These are phyloP conservation scores for Paraphaeosphaeria sporulosa DNA, from an alignment of 2,329 filamentous ascomycete genomes.

Conservation along the genomic window DNA sequence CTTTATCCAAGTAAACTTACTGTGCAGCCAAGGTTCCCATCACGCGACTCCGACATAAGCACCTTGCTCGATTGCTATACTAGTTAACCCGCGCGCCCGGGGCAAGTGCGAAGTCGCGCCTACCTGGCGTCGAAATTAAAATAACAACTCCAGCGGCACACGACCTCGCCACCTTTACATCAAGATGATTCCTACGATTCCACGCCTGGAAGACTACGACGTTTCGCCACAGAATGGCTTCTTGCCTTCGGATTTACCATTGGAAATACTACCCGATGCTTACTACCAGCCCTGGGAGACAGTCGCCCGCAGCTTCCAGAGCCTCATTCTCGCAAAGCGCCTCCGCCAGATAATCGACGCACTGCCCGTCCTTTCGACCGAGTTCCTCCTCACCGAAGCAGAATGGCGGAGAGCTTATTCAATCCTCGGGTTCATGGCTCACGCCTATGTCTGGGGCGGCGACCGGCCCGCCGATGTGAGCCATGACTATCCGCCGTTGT, in stretches of 20 bases:
- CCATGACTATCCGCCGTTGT: conserved; percentile 8
- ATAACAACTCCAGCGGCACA: conserved; percentile 1
- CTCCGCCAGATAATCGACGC: conserved; percentile 80
- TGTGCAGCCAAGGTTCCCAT: neutral
- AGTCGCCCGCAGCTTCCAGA: conserved; percentile 83
- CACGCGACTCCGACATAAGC: conserved; percentile 16
- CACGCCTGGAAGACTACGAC: conserved; percentile 75
- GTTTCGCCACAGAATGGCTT: conserved; percentile 84
- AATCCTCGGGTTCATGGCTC: conserved; percentile 78
- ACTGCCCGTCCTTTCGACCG: conserved; percentile 83
- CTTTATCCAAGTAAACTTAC: conserved; percentile 8
- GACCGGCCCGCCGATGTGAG: conserved; percentile 74
- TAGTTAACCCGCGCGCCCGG: neutral
- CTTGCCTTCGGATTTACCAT: conserved; percentile 79
- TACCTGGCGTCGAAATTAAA: neutral
- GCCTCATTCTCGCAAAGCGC: conserved; percentile 83
- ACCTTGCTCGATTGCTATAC: conserved; percentile 3
- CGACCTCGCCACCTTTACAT: neutral
- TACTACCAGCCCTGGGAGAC: conserved; percentile 98
- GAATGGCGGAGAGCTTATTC: conserved; percentile 93
- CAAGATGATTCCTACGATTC: conserved; percentile 54
- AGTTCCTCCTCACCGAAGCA: conserved; percentile 79
- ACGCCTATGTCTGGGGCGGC: conserved; percentile 91
- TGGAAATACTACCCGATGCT: conserved; percentile 81
- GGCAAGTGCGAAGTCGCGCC: neutral